phyloP scores from a whole-genome alignment of 2,329 filamentous ascomycete species.

The Blastomyces gilchristii region DNA sequence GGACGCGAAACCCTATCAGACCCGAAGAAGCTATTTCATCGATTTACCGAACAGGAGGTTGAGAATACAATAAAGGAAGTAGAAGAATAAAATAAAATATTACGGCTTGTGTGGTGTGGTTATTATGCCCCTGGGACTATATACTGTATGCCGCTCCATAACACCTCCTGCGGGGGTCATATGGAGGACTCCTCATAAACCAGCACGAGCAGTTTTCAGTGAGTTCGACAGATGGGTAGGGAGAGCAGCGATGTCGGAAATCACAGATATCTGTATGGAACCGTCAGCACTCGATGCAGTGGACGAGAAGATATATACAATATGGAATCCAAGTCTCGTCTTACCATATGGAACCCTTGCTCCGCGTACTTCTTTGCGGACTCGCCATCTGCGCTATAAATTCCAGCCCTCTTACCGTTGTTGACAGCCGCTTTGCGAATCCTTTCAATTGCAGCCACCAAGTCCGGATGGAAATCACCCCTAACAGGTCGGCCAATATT shows the following conservation, averaged over 20 bases:
- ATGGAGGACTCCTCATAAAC: not conserved
- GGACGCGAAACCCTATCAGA: slow-evolving; percentile 48
- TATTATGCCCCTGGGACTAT: not conserved
- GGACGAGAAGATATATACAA: not conserved
- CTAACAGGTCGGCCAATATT: slow-evolving; percentile 46
- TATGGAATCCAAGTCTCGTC: slow-evolving; percentile 11
- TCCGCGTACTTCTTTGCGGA: slow-evolving; percentile 44
- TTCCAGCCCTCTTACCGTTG: slow-evolving; percentile 45
- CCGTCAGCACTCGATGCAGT: slow-evolving; percentile 1
- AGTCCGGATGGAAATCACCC: slow-evolving; percentile 39
- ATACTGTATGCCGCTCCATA: not conserved
- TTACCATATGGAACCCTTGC: slow-evolving; percentile 46
- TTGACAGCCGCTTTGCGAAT: slow-evolving; percentile 43
- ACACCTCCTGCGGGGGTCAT: not conserved
- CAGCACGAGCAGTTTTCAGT: slow-evolving; percentile 26
- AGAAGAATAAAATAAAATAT: slow-evolving; percentile 18
- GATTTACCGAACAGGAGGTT: slow-evolving; percentile 49
- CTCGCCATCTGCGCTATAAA: slow-evolving; percentile 45
- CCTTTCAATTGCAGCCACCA: slow-evolving; percentile 42
- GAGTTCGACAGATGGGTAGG: slow-evolving; percentile 32
- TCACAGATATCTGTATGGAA: slow-evolving; percentile 28
- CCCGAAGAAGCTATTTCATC: slow-evolving; percentile 51
- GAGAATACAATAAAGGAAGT: slow-evolving; percentile 44
- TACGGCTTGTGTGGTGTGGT: slow-evolving; percentile 2
- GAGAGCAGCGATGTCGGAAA: slow-evolving; percentile 39